phyloP scores from a whole-genome alignment of 768 basidiomycete genomes.

The Roridomyces roridus region DNA sequence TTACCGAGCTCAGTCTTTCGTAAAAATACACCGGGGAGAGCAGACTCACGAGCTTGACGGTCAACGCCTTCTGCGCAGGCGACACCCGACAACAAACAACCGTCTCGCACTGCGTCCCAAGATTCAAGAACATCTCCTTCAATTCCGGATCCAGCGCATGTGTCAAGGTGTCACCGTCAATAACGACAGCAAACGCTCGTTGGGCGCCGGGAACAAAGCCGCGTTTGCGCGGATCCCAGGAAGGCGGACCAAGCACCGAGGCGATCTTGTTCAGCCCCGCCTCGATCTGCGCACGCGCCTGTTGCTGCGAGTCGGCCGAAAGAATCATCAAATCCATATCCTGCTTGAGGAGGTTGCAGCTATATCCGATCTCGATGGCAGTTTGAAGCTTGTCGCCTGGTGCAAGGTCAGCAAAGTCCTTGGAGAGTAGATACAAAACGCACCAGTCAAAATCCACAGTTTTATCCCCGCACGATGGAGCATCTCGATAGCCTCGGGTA shows the following conservation, averaged over 20 bases:
- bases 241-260: conserved; percentile 79
- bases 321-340: conserved; percentile 98
- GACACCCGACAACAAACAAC: conserved; percentile 99
- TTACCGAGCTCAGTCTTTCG: conserved; percentile 13
- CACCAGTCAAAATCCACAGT: conserved; percentile 95
- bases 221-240: conserved; percentile 61
- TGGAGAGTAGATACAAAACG: conserved; percentile 19
- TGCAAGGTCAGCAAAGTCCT: background rate
- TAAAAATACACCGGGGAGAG: conserved; percentile 4
- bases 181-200: conserved; percentile 90
- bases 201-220: conserved; percentile 71
- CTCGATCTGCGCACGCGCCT: conserved; percentile 86
- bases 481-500: conserved; percentile 93
- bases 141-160: conserved; percentile 79
- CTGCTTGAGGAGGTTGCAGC: conserved; percentile 91
- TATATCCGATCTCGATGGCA: conserved; percentile 97
- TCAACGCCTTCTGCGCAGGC: conserved; percentile 97
- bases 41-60: conserved; percentile 81
- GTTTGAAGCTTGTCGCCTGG: conserved; percentile 96
- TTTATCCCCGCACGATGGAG: conserved; percentile 95
- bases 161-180: conserved; percentile 92
- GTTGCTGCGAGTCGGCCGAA: conserved; percentile 79
- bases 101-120: conserved; percentile 96
- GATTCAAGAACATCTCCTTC: conserved; percentile 86
- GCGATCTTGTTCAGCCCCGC: conserved; percentile 95